A percentile compares a stretch with the other conserved stretches of the same genome.
phyloP scores from a whole-genome alignment of 495 filamentous ascomycete genomes.

The Sporormia fimetaria region DNA sequence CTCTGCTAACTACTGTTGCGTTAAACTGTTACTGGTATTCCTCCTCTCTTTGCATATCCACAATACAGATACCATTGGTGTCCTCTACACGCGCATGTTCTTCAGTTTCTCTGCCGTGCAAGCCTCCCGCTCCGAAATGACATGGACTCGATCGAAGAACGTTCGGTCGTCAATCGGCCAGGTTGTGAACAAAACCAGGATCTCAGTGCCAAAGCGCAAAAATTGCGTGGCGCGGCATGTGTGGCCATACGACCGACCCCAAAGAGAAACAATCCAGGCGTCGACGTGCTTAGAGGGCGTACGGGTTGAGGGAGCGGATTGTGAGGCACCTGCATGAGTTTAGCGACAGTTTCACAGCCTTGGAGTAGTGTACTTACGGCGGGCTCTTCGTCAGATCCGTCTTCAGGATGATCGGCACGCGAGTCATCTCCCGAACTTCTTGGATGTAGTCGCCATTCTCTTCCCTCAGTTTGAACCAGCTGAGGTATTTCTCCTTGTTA shows the following conservation, averaged over 20 bases:
- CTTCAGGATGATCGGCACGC: constrained; percentile 92
- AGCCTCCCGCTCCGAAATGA: constrained; percentile 12
- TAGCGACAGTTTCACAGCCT: constrained; percentile 7
- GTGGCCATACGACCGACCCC: no score
- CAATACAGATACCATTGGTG: constrained; percentile 14
- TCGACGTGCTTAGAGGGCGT: constrained; percentile 61
- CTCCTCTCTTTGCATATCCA: constrained; percentile 9
- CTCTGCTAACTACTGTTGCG: constrained; percentile 7
- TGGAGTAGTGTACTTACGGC: constrained; percentile 58
- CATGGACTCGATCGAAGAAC: no score
- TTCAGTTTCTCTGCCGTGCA: constrained; percentile 18
- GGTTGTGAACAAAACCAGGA: no score
- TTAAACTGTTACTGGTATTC: constrained; percentile 12
- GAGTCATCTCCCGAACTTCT: constrained; percentile 93
- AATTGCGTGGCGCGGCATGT: no score
- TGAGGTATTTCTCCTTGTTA: constrained; percentile 93
- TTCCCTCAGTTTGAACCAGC: constrained; percentile 78
- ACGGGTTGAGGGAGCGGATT: constrained; percentile 94
- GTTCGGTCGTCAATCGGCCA: no score
- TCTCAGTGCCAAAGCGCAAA: no score
- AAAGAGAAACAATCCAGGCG: no score
- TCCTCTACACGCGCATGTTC: constrained; percentile 7
- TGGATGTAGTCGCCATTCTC: constrained; percentile 94
- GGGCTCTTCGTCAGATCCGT: constrained; percentile 97
- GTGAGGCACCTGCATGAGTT: constrained; percentile 66